Conservation (phyloP, 257 asterid genomes). For the Ilex aquifolium region DNA sequence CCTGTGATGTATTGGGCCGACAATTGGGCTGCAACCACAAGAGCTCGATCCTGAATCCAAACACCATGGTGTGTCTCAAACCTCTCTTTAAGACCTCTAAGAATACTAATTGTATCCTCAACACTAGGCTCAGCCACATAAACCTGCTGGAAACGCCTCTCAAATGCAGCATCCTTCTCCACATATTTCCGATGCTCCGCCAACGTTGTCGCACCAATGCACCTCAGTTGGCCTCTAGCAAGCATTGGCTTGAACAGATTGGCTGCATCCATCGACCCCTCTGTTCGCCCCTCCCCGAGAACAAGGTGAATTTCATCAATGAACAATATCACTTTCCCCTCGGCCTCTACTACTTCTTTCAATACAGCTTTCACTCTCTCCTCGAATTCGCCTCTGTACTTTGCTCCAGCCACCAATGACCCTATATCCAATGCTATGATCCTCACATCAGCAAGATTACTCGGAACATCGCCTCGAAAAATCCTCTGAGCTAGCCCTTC, state of each 20-base stretch:
- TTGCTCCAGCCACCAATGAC: slow-evolving; percentile 63
- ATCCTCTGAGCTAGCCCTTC: slow-evolving; percentile 75
- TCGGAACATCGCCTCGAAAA: slow-evolving; percentile 53
- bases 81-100: slow-evolving; percentile 69
- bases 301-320: slow-evolving; percentile 67
- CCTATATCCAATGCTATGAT: slow-evolving; percentile 75
- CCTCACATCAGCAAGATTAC: slow-evolving; percentile 68
- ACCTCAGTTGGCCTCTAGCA: slow-evolving; percentile 63
- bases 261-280: slow-evolving; percentile 77
- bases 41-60: slow-evolving; percentile 65
- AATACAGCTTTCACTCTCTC: slow-evolving; percentile 64
- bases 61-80: slow-evolving; percentile 84
- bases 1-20: slow-evolving; percentile 69
- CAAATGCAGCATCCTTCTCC: slow-evolving; percentile 75
- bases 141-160: slow-evolving; percentile 76
- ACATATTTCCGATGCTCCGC: slow-evolving; percentile 68
- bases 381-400: slow-evolving; percentile 73
- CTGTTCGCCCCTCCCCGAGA: slow-evolving; percentile 65
- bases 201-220: slow-evolving; percentile 65
- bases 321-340: slow-evolving; percentile 61
- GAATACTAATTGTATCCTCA: slow-evolving; percentile 49
- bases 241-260: slow-evolving; percentile 77
- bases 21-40: slow-evolving; percentile 57
- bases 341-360: slow-evolving; percentile 73
- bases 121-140: slow-evolving; percentile 70